Percentiles rank a stretch among this genome's conserved stretches.
phyloP scores from a whole-genome alignment of 176 grass and related monocot species.

The Aegilops sharonensis region DNA sequence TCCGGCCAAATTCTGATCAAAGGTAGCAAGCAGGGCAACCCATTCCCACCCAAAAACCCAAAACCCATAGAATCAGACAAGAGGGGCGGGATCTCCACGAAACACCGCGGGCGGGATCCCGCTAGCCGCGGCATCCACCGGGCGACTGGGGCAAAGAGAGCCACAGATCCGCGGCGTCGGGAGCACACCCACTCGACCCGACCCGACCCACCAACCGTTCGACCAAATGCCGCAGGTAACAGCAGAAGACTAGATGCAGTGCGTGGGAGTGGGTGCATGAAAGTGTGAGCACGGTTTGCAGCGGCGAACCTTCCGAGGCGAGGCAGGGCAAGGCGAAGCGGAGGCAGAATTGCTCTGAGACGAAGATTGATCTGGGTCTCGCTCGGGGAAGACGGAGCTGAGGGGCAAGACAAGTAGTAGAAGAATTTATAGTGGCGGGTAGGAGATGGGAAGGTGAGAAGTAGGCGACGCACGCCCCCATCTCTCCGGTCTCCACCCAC shows the following conservation, averaged over 20 bases:
- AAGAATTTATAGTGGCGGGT: constrained; percentile 43
- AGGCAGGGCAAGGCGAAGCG: not conserved
- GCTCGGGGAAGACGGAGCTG: not conserved
- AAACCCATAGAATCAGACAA: constrained; percentile 1
- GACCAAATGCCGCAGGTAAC: constrained; percentile 24
- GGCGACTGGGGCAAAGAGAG: not conserved
- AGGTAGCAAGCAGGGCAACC: constrained; percentile 9
- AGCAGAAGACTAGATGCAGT: not conserved
- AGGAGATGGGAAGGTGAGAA: constrained; percentile 18
- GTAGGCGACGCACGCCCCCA: constrained; percentile 39
- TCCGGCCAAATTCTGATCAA: constrained; percentile 16
- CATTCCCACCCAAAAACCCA: constrained; percentile 24
- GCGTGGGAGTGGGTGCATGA: not conserved
- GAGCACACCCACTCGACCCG: not conserved
- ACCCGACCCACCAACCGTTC: constrained; percentile 17
- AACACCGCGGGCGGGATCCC: constrained; percentile 1
- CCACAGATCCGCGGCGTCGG: constrained; percentile 32
- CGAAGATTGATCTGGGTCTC: constrained; percentile 6
- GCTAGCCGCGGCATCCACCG: not conserved
- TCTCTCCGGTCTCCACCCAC: constrained; percentile 25
- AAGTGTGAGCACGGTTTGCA: not conserved
- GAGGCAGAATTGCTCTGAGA: constrained; percentile 3
- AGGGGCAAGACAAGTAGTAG: not conserved
- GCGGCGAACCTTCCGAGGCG: constrained; percentile 33
- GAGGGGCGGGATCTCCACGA: constrained; percentile 22